Conservation (phyloP, 371 early-diverging fungal genomes). For the Mucor racemosus region DNA sequence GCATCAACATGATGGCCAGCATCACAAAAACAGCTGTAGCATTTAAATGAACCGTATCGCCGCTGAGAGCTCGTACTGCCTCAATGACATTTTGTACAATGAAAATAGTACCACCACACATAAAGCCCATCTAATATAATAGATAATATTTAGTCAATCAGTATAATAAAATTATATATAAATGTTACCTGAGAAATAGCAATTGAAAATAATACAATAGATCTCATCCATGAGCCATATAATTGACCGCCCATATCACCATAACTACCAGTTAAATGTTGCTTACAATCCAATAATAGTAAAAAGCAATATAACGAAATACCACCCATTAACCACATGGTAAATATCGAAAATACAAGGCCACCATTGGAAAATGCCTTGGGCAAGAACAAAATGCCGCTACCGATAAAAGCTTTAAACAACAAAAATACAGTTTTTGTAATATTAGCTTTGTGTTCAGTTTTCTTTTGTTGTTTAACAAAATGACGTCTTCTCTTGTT, state of each 20-base stretch:
- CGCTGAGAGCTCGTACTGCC: conserved; percentile 66
- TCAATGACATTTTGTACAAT: conserved; percentile 81
- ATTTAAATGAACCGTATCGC: conserved; percentile 50
- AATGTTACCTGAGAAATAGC: conserved; percentile 72
- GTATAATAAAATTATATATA: too few species aligned
- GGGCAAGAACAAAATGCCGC: conserved; percentile 82
- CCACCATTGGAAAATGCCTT: conserved; percentile 85
- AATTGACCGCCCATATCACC: conserved; percentile 89
- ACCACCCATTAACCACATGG: conserved; percentile 67
- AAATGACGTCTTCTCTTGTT: conserved; percentile 11
- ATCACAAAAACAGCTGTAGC: conserved; percentile 26
- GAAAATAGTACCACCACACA: conserved; percentile 87
- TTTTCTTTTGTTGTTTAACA: conserved; percentile 9
- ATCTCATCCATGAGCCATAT: conserved; percentile 82
- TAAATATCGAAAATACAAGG: conserved; percentile 66
- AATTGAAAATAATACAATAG: conserved; percentile 79
- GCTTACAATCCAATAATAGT: conserved; percentile 70
- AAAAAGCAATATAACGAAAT: conserved; percentile 74
- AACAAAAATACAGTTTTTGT: conserved; percentile 67
- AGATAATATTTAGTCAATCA: too few species aligned
- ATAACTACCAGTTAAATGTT: conserved; percentile 76
- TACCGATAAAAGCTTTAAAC: conserved; percentile 80
- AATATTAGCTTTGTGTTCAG: conserved; percentile 37
- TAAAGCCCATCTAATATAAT: conserved; percentile 77
- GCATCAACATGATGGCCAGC: conserved; percentile 48